Evolutionary conservation across 1,139 yeast genomes (phyloP).

Genomic region (Candida sp.): DNA sequence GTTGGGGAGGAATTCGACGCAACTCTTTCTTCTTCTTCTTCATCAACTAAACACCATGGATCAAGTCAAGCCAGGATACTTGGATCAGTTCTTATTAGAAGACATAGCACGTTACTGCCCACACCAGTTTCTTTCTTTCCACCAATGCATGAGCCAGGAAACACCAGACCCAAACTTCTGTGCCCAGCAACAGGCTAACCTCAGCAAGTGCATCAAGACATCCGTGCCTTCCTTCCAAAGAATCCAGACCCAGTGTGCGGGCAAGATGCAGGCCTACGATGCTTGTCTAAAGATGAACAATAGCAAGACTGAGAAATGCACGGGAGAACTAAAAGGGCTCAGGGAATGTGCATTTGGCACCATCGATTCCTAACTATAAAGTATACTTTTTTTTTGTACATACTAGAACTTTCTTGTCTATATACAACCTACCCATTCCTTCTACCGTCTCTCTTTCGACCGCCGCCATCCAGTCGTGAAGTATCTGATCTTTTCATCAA

Average conservation of each 20-base stretch:
- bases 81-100: slow-evolving; percentile 37
- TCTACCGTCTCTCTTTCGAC: background rate
- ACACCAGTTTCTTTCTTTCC: slow-evolving; percentile 63
- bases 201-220: slow-evolving; percentile 60
- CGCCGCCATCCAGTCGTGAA: background rate
- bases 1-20: background rate
- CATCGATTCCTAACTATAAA: slow-evolving; percentile 13
- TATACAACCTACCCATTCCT: background rate
- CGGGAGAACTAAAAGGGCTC: slow-evolving; percentile 30
- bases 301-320: slow-evolving; percentile 41
- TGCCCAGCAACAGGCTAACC: slow-evolving; percentile 48
- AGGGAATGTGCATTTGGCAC: slow-evolving; percentile 42
- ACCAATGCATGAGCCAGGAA: slow-evolving; percentile 60
- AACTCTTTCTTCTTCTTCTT: background rate
- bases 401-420: background rate
- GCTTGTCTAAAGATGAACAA: slow-evolving; percentile 52
- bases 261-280: slow-evolving; percentile 61
- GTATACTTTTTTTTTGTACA: background rate
- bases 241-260: slow-evolving; percentile 62
- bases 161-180: slow-evolving; percentile 53
- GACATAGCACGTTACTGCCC: slow-evolving; percentile 70
- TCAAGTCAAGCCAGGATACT: slow-evolving; percentile 22
- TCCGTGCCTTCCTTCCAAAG: slow-evolving; percentile 68
- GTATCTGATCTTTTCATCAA: slow-evolving; percentile 22
- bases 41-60: slow-evolving; percentile 6